A percentile compares a stretch with the other conserved stretches of the same genome.
Conservation (phyloP, 163 green algal species). For the Prototheca wickerhamii region DNA sequence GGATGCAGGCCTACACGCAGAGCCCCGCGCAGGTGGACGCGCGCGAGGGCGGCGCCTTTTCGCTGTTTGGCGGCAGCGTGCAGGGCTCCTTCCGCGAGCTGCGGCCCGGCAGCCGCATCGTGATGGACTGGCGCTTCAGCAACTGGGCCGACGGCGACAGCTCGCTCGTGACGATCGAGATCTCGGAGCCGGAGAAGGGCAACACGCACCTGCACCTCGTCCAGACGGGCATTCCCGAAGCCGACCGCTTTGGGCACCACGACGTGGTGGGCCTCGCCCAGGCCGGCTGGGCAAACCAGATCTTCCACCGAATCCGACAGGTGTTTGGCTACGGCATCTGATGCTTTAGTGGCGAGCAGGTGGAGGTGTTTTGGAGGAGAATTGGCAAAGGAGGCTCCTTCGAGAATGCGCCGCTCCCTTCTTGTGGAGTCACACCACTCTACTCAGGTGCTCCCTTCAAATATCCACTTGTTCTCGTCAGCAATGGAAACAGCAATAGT, state of each 20-base stretch:
- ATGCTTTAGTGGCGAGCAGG: background rate
- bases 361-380: background rate
- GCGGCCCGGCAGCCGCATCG: constrained; percentile 44
- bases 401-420: too few species aligned
- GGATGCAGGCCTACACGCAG: constrained; percentile 63
- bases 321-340: constrained; percentile 81
- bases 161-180: constrained; percentile 60
- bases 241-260: constrained; percentile 70
- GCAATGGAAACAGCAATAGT: background rate
- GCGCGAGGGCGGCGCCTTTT: constrained; percentile 43
- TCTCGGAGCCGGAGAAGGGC: constrained; percentile 73
- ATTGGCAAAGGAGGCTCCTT: background rate
- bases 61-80: constrained; percentile 76
- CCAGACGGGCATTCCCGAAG: constrained; percentile 72
- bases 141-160: constrained; percentile 76
- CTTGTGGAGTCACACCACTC: too few species aligned
- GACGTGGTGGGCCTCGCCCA: constrained; percentile 62
- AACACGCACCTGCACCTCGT: constrained; percentile 68
- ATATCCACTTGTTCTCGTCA: too few species aligned
- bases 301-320: constrained; percentile 65
- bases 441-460: too few species aligned
- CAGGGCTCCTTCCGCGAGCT: constrained; percentile 66
- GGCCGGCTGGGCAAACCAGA: constrained; percentile 77
- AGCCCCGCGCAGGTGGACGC: constrained; percentile 43
- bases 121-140: constrained; percentile 89